These are phyloP conservation scores for Trichomonas gallinae DNA, from an alignment of 208 protist species.

Conservation along the genomic window DNA sequence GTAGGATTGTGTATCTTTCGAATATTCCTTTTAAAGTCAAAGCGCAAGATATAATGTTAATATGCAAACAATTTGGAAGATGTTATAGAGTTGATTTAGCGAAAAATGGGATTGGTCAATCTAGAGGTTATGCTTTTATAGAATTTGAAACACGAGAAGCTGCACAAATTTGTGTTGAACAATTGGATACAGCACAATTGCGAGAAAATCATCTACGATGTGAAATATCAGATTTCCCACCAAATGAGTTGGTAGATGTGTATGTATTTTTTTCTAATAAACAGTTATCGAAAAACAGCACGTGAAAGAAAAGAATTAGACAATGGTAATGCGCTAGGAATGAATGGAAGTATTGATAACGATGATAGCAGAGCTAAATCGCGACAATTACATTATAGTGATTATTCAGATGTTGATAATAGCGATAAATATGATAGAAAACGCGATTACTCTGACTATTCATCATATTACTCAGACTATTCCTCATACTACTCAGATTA, in stretches of 20 bases:
- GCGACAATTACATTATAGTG: not conserved
- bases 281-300: not conserved
- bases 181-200: not conserved
- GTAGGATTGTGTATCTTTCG: no score
- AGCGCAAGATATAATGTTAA: no score
- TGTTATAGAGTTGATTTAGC: no score
- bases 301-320: not conserved
- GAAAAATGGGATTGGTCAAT: no score
- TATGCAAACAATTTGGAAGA: no score
- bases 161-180: not conserved
- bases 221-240: not conserved
- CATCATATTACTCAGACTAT: no score
- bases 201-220: not conserved
- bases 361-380: no score
- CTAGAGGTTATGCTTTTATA: not conserved
- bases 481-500: not conserved
- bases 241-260: not conserved
- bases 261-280: not conserved
- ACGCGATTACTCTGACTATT: no score
- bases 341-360: no score
- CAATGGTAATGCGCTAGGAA: not conserved
- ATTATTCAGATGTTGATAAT: no score
- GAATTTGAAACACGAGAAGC: not conserved
- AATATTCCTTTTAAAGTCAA: no score
- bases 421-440: no score